Evolutionary conservation across 2,329 filamentous ascomycete genomes (phyloP).

Genomic region (Cylindrodendrum hubeiense): DNA sequence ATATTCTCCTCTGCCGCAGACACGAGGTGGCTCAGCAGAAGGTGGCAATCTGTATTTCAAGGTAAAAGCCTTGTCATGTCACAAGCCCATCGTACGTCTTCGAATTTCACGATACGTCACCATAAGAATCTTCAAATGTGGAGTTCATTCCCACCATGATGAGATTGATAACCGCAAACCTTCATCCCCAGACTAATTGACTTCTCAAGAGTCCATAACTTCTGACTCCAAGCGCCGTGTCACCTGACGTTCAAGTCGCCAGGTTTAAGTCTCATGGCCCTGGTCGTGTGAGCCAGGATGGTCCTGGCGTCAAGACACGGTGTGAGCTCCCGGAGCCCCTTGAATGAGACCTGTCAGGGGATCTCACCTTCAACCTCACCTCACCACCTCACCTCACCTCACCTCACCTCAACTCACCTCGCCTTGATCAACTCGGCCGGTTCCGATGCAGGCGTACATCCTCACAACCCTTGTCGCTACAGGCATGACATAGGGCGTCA

Average conservation of each 20-base stretch:
- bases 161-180: not conserved
- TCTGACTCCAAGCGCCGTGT: not conserved
- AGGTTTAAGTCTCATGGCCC: not conserved
- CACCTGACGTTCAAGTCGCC: not conserved
- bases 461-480: not conserved
- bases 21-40: constrained; percentile 21
- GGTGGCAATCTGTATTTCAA: constrained; percentile 1
- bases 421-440: not conserved
- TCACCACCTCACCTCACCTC: constrained; percentile 6
- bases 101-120: not conserved
- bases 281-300: not conserved
- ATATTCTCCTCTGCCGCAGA: not conserved
- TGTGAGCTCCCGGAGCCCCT: constrained; percentile 1
- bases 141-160: not conserved
- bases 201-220: not conserved
- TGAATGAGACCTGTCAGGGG: not conserved
- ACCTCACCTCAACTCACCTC: constrained; percentile 11
- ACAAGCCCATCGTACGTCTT: not conserved
- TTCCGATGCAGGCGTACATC: not conserved
- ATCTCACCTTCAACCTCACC: constrained; percentile 1
- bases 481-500: constrained; percentile 16
- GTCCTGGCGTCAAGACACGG: constrained; percentile 4
- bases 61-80: not conserved
- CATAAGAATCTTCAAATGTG: not conserved
- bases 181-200: not conserved